Evolutionary conservation across 306 rosid species (phyloP), one percentile per base, ranked within the genome.

Genomic region (Mimosa bimucronata): DNA sequence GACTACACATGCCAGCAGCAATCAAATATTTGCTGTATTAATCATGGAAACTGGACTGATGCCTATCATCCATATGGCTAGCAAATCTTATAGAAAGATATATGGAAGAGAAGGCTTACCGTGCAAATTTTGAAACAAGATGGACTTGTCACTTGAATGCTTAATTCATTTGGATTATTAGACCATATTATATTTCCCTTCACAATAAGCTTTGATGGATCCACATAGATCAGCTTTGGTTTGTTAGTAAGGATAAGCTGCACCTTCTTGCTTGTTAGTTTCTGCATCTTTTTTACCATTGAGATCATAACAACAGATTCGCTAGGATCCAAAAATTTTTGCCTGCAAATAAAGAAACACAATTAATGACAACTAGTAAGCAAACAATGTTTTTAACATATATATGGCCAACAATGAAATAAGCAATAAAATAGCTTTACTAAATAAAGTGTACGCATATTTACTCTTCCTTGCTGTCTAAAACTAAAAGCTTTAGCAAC

Each of bases 231-330:
- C 85, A 96, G 85, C 84, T 93, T 96, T 8, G 98, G 99, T 79
- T 93, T 93, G 94, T 96, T 96, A 73, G 99, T 93, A 78, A 93
- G 98, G 79, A 96, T 96, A 70, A 96, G 98, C 88, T 96, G 99
- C 88, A 96, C 98, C 87, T 96, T 96, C 88, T 96, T 96, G 93
- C 97, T 96, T 53, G 94, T 85, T 70, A 96, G 73, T 76, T 93
- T 96, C 86, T 88, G 98, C 58, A 93, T 16, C 79, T 96, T 90
- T 90, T 96, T 93, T 88, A 96, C 99, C 92, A 89, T 91, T 65
- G 99, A 90, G 82, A 93, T 96, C 98, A 93, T 96, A 74, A 93
- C 86, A 76, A 96, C 94, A 26, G 99, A 95, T 86, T 95, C 99
- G 25, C 97, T 97, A 34, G 98, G 98, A 30, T 93, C 99, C 74